These are phyloP conservation scores for Jaapia argillacea DNA, from an alignment of 768 basidiomycete species.

Conservation along the genomic window DNA sequence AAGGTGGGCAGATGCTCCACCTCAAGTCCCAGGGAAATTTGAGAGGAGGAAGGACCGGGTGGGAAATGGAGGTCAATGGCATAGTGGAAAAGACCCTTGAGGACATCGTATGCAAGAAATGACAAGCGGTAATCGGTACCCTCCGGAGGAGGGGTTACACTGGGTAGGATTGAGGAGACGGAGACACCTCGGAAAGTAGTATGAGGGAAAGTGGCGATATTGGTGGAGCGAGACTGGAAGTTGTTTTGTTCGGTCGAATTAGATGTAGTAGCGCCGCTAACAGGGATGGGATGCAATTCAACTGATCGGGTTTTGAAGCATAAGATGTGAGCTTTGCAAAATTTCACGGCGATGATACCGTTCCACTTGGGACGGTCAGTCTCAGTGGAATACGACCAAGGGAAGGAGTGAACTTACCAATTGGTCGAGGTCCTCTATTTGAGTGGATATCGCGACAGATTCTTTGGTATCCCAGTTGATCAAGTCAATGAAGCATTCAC, in stretches of 20 bases:
- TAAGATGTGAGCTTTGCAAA: slow-evolving; percentile 41
- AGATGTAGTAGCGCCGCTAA: not conserved
- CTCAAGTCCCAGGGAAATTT: not conserved
- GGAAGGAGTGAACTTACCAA: slow-evolving; percentile 16
- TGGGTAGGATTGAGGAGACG: slow-evolving; percentile 20
- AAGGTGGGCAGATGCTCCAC: slow-evolving; percentile 18
- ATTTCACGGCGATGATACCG: slow-evolving; percentile 30
- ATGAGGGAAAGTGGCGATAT: slow-evolving; percentile 10
- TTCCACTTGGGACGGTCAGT: no score
- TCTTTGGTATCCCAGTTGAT: slow-evolving; percentile 25
- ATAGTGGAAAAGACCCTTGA: slow-evolving; percentile 43
- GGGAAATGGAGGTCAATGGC: slow-evolving; percentile 21
- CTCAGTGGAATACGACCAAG: not conserved
- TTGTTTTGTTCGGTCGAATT: not conserved
- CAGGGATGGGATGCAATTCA: slow-evolving; percentile 29
- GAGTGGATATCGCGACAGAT: slow-evolving; percentile 15
- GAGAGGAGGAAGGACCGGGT: not conserved
- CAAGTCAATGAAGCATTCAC: slow-evolving; percentile 22
- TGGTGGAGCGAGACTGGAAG: not conserved
- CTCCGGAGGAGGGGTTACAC: no score
- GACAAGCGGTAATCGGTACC: slow-evolving; percentile 17
- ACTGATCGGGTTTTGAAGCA: slow-evolving; percentile 41
- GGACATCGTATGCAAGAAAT: slow-evolving; percentile 31
- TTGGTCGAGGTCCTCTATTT: slow-evolving; percentile 19
- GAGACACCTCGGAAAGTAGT: slow-evolving; percentile 35